These are phyloP conservation scores for Pleoardoris graminearum DNA, from an alignment of 2,329 filamentous ascomycete genomes.

Conservation along the genomic window DNA sequence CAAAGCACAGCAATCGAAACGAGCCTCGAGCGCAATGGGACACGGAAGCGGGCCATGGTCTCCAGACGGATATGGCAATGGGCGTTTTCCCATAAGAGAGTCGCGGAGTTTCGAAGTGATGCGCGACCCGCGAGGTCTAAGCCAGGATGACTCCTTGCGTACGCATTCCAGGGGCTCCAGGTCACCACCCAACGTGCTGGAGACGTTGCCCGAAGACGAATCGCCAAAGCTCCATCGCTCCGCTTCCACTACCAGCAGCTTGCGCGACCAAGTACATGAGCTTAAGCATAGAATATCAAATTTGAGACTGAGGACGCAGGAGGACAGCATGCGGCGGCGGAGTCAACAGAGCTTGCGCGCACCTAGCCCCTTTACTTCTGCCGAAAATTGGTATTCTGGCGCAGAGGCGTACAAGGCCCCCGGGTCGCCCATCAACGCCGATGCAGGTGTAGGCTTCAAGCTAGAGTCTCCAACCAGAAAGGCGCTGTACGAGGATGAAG, in stretches of 20 bases:
- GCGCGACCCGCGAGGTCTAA: constrained; percentile 32
- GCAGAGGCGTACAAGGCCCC: constrained; percentile 35
- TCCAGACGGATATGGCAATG: constrained; percentile 39
- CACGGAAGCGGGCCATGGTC: constrained; percentile 44
- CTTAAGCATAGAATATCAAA: constrained; percentile 83
- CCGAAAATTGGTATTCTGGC: constrained; percentile 61
- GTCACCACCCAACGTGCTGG: constrained; percentile 41
- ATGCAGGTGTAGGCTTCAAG: constrained; percentile 37
- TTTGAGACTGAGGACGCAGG: constrained; percentile 75
- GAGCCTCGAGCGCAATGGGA: constrained; percentile 46
- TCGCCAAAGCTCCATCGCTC: constrained; percentile 59
- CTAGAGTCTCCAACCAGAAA: constrained; percentile 29
- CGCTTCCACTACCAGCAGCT: constrained; percentile 69
- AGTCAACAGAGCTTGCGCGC: constrained; percentile 76
- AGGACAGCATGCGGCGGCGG: constrained; percentile 75
- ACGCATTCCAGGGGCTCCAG: constrained; percentile 45
- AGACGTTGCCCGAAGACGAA: constrained; percentile 49
- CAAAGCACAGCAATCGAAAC: constrained; percentile 34
- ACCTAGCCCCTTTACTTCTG: constrained; percentile 77
- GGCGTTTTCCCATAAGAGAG: constrained; percentile 43
- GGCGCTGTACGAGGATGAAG: constrained; percentile 25
- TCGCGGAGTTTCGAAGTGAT: constrained; percentile 47
- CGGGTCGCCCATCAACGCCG: constrained; percentile 27
- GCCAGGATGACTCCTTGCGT: constrained; percentile 34
- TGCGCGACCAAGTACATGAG: constrained; percentile 84